Conservation (phyloP, 2,329 filamentous ascomycete species). For the Pestalotiopsis sp. region DNA sequence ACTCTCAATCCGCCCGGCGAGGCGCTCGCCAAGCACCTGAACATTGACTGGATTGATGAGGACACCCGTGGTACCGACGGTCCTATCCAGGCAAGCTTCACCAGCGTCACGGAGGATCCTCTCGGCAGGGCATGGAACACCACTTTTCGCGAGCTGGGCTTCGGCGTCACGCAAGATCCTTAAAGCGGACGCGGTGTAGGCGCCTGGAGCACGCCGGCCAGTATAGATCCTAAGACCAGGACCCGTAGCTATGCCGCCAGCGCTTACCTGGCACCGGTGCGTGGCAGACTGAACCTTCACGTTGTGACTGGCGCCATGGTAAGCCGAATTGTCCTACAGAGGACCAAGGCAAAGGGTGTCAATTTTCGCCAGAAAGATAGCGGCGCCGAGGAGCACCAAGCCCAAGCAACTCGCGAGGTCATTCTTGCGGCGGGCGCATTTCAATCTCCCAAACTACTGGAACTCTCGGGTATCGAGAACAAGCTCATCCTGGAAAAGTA, state of each 20-base stretch:
- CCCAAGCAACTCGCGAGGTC: neutral
- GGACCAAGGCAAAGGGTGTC: neutral
- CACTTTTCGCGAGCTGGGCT: conserved; percentile 16
- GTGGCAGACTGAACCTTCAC: neutral
- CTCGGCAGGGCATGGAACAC: conserved; percentile 24
- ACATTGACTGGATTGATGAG: neutral
- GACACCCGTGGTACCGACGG: conserved; percentile 10
- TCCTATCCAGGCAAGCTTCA: conserved; percentile 22
- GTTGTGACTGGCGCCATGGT: neutral
- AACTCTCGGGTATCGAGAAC: neutral
- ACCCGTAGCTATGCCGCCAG: neutral
- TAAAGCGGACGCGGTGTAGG: neutral
- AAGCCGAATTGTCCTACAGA: neutral
- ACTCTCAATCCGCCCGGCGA: neutral
- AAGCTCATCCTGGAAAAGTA: neutral
- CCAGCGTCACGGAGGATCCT: conserved; percentile 20
- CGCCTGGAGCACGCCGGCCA: neutral
- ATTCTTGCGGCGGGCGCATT: neutral
- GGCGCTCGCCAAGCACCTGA: neutral
- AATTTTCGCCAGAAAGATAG: neutral
- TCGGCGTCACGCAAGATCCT: neutral
- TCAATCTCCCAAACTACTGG: neutral
- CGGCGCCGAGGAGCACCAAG: neutral
- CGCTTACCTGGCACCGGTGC: neutral
- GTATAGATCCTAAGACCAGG: neutral